phyloP scores from a whole-genome alignment of 352 stramenopile genomes.

The Globisporangium sylvaticum region DNA sequence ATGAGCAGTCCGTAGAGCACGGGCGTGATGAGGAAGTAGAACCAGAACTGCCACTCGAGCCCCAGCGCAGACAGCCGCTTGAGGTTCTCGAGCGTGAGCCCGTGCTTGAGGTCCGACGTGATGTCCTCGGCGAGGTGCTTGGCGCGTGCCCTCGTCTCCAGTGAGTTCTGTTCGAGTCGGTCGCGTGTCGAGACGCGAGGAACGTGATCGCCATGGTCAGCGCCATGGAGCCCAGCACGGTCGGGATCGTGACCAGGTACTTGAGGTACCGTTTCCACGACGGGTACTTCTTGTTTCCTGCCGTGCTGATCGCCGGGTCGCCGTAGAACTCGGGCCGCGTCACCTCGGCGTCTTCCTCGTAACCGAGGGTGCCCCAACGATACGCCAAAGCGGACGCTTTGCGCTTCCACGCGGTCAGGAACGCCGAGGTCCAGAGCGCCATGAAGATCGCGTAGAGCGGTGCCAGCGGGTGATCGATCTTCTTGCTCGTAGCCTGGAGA shows the following conservation, averaged over 20 bases:
- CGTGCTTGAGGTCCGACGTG: constrained; percentile 27
- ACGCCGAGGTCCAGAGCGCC: constrained; percentile 85
- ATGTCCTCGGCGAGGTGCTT: constrained; percentile 47
- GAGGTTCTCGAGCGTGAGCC: constrained; percentile 61
- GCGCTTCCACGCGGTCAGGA: constrained; percentile 86
- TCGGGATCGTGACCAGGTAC: constrained; percentile 64
- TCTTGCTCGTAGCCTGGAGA: constrained; percentile 51
- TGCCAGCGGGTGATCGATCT: constrained; percentile 76
- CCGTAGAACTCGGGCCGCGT: constrained; percentile 83
- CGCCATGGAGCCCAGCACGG: constrained; percentile 54
- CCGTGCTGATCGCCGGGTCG: constrained; percentile 31
- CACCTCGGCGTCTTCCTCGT: constrained; percentile 85
- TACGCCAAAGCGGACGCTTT: constrained; percentile 78
- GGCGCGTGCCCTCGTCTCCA: constrained; percentile 41
- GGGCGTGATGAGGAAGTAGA: constrained; percentile 82
- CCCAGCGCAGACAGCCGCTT: constrained; percentile 51
- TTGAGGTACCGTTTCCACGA: constrained; percentile 73
- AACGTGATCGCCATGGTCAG: constrained; percentile 57
- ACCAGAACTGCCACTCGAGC: constrained; percentile 75
- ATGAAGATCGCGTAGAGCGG: constrained; percentile 87
- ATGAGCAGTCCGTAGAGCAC: constrained; percentile 86
- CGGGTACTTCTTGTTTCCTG: constrained; percentile 46
- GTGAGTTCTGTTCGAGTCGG: constrained; percentile 52
- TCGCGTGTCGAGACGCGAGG: constrained; percentile 69
- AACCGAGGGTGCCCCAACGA: constrained; percentile 87